Base-by-base conservation (phyloP, 208 protist genomes). In the Trypanosoma vivax region DNA sequence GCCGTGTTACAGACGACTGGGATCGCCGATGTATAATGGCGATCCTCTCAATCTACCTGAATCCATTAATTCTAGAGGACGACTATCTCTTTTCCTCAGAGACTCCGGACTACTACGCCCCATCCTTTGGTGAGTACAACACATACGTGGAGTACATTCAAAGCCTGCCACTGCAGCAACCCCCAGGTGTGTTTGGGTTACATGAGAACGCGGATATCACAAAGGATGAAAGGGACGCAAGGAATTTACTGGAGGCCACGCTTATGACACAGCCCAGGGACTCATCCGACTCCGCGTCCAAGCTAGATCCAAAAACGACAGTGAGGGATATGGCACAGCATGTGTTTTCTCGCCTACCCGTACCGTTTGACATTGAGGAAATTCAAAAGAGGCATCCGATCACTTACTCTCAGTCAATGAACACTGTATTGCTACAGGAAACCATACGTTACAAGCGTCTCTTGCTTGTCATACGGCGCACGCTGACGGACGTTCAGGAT, bases 131-230 rank as follows among this genome's bases (percentile, higher is more conserved):
- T 21, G 76, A 84, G 33, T 81, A 92, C 60, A 39, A 79, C 18
- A 79, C 65, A 13, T 96, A 95, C 59, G 62, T 97, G 16, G 74
- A 81, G 23, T 94, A 92, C 62, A 88, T 96, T 61, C 72, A 92
- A 49, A 58, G 35, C 7, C 66, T 96, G 13, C 89, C 91, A 2
- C 51, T 69, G 30, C 63, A 87, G 55, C 88, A 96, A 65, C 70
- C 75, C 19, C 93, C 93, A 19, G 80, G 81, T 39, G 82, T 97
- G 34, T 97, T 97, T 68, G 93, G 93, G 4, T 60, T 97, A 40
- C 90, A 97, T 59, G 88, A 94, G 48, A 97, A 97, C 62, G 93
- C 93, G 27, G 88, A 96, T 64, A 98, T 98, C 68, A 97, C 93
- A 13, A 94, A 94, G 62, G 94, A 96, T 50, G 82, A 94, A 70